phyloP scores from a whole-genome alignment of 2,329 filamentous ascomycete species.

The Fusarium keratoplasticum region DNA sequence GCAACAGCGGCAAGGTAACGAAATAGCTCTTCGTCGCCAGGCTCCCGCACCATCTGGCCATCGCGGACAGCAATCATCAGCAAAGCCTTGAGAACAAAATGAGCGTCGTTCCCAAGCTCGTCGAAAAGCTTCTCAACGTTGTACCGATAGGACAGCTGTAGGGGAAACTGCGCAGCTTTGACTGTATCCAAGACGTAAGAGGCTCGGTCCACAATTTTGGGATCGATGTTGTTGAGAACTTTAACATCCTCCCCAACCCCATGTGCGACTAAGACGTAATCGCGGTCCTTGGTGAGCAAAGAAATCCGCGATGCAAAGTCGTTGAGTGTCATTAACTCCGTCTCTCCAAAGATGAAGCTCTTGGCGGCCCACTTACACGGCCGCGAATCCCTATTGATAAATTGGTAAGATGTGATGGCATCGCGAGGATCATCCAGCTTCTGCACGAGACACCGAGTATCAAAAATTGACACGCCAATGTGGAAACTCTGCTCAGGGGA shows the following conservation, averaged over 20 bases:
- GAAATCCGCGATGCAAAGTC: conserved; percentile 9
- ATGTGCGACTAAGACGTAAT: conserved; percentile 30
- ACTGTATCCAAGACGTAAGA: conserved; percentile 43
- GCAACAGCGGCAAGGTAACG: conserved; percentile 6
- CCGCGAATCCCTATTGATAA: conserved; percentile 13
- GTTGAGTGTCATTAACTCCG: conserved; percentile 1
- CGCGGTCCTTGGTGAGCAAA: conserved; percentile 6
- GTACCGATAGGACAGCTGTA: conserved; percentile 41
- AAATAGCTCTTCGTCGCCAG: neutral
- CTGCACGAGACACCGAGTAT: conserved; percentile 15
- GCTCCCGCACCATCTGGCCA: conserved; percentile 41
- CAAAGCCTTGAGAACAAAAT: conserved; percentile 45
- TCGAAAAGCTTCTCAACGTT: conserved; percentile 41
- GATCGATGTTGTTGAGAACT: conserved; percentile 28
- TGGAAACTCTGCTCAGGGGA: conserved; percentile 24
- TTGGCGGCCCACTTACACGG: conserved; percentile 15
- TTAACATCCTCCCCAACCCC: conserved; percentile 22
- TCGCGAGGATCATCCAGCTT: neutral
- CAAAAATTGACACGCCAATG: conserved; percentile 33
- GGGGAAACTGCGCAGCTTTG: conserved; percentile 41
- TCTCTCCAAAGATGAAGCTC: conserved; percentile 18
- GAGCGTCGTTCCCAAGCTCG: conserved; percentile 48
- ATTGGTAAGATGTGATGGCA: conserved; percentile 29
- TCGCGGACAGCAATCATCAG: conserved; percentile 55
- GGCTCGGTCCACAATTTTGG: conserved; percentile 1